Base-by-base conservation (phyloP, 1,284 basidiomycete species). In the Leccinum proximum region DNA sequence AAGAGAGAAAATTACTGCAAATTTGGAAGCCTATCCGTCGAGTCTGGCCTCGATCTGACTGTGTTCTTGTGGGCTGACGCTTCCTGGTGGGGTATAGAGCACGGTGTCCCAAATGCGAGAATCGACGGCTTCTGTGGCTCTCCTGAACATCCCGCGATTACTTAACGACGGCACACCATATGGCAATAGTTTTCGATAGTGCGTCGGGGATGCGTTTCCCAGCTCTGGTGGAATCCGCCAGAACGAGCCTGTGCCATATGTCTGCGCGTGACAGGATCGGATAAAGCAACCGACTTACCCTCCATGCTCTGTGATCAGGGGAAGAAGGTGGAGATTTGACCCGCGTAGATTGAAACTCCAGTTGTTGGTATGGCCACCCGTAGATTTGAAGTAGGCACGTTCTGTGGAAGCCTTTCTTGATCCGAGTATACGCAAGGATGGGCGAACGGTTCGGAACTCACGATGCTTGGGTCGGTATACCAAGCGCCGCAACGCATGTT, bases 171-270 rank as follows among this genome's bases (percentile, higher is more conserved):
- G 93, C 82, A 75, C 97, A 98, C 97, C 97, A 99, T 58, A 96
- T 93, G 0, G 97, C 96, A 0, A 98, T 84, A 0, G 97, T 98
- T 76, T 98, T 98, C 5, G 93, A 93, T 0, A 98, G 81, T 0
- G 96, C 95, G 71, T 99, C 97, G 0, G 97, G 97, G 68, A 97
- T 91, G 14, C 94, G 88, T 79, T 99, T 98, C 8, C 97, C 97
- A 16, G 94, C 82, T 33, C 96, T 82, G 0, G 97, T 98, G 0
- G 96, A 97, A 73, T 99, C 97, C 3, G 98, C 94, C 0, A 98
- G 78, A 18, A 98, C 80, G 45, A 96, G 79, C 0, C 95, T 96
- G 65, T 53, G 38, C 38, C 38, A 13, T 40, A 7, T 53, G 38
- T 42, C 60, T 67, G 58, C 64, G 30, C 6, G 11, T 4, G 48